These are phyloP conservation scores for Aureobasidium musti DNA, from an alignment of 2,329 filamentous ascomycete species.

Conservation along the genomic window DNA sequence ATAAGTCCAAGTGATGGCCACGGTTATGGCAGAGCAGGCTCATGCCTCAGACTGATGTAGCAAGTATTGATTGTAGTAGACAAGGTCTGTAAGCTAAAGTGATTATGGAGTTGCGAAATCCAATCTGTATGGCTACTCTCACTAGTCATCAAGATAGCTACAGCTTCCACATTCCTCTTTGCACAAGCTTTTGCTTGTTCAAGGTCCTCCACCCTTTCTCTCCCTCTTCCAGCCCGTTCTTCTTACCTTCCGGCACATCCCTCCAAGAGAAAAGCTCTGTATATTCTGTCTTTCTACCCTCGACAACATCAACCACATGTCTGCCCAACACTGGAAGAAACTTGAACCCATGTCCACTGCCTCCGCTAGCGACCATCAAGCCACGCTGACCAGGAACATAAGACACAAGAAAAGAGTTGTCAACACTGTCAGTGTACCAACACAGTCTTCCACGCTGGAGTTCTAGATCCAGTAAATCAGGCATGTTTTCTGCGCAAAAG, in stretches of 20 bases:
- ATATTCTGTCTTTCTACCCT: slow-evolving; percentile 34
- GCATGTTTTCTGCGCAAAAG: slow-evolving; percentile 33
- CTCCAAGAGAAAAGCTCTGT: slow-evolving; percentile 37
- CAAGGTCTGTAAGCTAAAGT: no score
- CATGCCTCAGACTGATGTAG: no score
- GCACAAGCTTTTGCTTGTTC: slow-evolving; percentile 36
- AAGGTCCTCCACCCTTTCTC: slow-evolving; percentile 37
- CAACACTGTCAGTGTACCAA: slow-evolving; percentile 33
- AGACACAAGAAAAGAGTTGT: slow-evolving; percentile 33
- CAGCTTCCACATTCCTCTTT: slow-evolving; percentile 34
- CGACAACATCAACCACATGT: slow-evolving; percentile 37
- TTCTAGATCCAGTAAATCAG: slow-evolving; percentile 33
- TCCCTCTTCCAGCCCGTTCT: slow-evolving; percentile 39
- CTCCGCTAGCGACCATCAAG: slow-evolving; percentile 39
- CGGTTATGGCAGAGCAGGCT: no score
- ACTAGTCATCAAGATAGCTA: not conserved
- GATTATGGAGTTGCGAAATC: not conserved
- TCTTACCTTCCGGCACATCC: slow-evolving; percentile 33
- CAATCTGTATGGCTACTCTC: not conserved
- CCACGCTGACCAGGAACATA: slow-evolving; percentile 17
- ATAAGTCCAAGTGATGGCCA: no score
- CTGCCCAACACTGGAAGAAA: slow-evolving; percentile 40
- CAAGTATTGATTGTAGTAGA: no score
- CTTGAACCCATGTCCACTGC: slow-evolving; percentile 41
- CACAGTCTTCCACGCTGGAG: slow-evolving; percentile 30